phyloP scores from a whole-genome alignment of 202 grass and related monocot genomes.

The Zizania palustris region DNA sequence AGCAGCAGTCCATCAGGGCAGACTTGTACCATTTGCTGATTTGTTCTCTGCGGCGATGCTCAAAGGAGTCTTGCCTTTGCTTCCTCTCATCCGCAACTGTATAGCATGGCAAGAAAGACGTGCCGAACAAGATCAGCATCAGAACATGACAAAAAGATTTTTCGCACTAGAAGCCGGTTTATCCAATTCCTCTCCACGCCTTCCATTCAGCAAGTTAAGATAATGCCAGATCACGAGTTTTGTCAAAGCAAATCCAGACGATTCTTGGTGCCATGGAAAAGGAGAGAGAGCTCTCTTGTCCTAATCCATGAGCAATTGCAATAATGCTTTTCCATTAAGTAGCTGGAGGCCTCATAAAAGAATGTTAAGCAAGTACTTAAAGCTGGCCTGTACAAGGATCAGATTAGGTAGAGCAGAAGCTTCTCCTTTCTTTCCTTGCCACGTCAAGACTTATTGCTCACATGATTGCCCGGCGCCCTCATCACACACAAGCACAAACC shows the following conservation, averaged over 20 bases:
- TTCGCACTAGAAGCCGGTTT: slow-evolving; percentile 27
- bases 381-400: slow-evolving; percentile 38
- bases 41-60: background rate
- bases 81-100: background rate
- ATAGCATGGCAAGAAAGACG: slow-evolving; percentile 28
- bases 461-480: slow-evolving; percentile 20
- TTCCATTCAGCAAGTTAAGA: slow-evolving; percentile 1
- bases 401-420: slow-evolving; percentile 34
- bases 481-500: slow-evolving; percentile 12
- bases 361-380: slow-evolving; percentile 11
- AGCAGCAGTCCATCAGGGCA: background rate
- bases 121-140: slow-evolving; percentile 53
- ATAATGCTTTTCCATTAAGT: slow-evolving; percentile 28
- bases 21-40: background rate
- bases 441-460: slow-evolving; percentile 32
- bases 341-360: slow-evolving; percentile 28
- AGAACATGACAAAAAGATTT: slow-evolving; percentile 37
- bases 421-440: slow-evolving; percentile 31
- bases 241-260: slow-evolving; percentile 29
- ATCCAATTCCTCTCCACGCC: slow-evolving; percentile 6
- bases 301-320: slow-evolving; percentile 17
- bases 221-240: slow-evolving; percentile 24
- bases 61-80: slow-evolving; percentile 24
- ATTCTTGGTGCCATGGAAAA: slow-evolving; percentile 26
- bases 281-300: slow-evolving; percentile 19